Conservation (phyloP, 2,329 filamentous ascomycete genomes). For the Monilinia laxa region DNA sequence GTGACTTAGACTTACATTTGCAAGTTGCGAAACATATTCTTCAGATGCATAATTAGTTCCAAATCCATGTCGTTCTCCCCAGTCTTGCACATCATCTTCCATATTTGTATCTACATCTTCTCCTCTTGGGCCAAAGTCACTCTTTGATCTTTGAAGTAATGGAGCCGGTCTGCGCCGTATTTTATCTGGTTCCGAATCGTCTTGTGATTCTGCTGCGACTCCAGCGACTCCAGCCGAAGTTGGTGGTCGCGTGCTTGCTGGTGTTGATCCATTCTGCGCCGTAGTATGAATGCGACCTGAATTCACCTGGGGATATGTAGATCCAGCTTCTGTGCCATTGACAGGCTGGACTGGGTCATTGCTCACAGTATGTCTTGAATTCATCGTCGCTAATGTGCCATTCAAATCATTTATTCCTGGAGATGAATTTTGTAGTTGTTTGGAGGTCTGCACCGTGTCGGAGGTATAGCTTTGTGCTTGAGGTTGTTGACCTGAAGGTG, state of each 20-base stretch:
- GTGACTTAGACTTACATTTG: conserved; percentile 56
- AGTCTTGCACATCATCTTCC: conserved; percentile 38
- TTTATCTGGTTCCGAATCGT: conserved; percentile 36
- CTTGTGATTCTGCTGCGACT: conserved; percentile 33
- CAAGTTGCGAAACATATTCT: conserved; percentile 67
- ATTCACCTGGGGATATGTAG: conserved; percentile 16
- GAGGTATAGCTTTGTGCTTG: conserved; percentile 36
- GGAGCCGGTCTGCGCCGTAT: conserved; percentile 33
- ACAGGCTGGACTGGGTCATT: conserved; percentile 33
- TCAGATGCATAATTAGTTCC: conserved; percentile 70
- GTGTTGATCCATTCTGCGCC: conserved; percentile 8
- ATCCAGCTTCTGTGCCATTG: conserved; percentile 12
- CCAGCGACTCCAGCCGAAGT: conserved; percentile 32
- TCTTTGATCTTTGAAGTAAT: conserved; percentile 47
- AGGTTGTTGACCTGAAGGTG: conserved; percentile 33
- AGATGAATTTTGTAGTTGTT: background rate
- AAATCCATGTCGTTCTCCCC: conserved; percentile 63
- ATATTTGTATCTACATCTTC: conserved; percentile 37
- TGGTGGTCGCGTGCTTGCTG: conserved; percentile 26
- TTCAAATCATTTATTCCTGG: conserved; percentile 26
- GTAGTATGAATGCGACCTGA: conserved; percentile 10
- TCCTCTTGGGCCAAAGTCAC: conserved; percentile 51
- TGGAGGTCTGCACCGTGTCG: conserved; percentile 29
- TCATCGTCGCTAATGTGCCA: conserved; percentile 30
- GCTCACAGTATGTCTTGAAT: conserved; percentile 31